phyloP scores from a whole-genome alignment of 371 early-diverging fungal species.

The Mucor velutinosus region DNA sequence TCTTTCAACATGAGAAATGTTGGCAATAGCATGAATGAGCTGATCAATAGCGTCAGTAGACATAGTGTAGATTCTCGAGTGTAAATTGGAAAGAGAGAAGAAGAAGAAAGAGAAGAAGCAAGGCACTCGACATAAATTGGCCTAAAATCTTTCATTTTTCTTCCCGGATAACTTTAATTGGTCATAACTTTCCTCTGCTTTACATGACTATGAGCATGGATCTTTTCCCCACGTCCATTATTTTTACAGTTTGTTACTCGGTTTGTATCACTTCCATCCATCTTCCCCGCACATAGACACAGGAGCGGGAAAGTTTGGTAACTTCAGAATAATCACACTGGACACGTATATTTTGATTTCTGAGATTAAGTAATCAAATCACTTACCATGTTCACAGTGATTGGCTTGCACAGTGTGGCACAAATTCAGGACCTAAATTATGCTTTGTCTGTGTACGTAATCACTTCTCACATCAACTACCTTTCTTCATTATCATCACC shows the following conservation, averaged over 20 bases:
- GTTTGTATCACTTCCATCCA: background rate
- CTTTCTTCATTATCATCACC: too few relatives aligned
- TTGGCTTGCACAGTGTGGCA: background rate
- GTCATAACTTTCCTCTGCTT: background rate
- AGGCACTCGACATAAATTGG: background rate
- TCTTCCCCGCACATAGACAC: background rate
- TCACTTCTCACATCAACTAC: too few relatives aligned
- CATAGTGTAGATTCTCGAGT: background rate
- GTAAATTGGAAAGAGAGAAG: background rate
- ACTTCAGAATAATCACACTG: background rate
- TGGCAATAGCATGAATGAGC: constrained; percentile 42
- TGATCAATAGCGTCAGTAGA: constrained; percentile 27
- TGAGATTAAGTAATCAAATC: background rate
- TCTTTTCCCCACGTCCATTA: background rate
- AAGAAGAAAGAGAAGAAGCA: background rate
- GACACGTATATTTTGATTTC: background rate
- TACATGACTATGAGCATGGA: background rate
- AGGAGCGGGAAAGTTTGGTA: background rate
- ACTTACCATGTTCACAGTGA: background rate
- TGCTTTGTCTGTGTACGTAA: too few relatives aligned
- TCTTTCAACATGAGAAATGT: constrained; percentile 40
- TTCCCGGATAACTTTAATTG: background rate
- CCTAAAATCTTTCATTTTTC: background rate
- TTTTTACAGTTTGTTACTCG: background rate
- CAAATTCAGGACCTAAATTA: background rate